These are phyloP conservation scores for Larix kaempferi DNA, from an alignment of 75 land plant genomes.

Conservation along the genomic window DNA sequence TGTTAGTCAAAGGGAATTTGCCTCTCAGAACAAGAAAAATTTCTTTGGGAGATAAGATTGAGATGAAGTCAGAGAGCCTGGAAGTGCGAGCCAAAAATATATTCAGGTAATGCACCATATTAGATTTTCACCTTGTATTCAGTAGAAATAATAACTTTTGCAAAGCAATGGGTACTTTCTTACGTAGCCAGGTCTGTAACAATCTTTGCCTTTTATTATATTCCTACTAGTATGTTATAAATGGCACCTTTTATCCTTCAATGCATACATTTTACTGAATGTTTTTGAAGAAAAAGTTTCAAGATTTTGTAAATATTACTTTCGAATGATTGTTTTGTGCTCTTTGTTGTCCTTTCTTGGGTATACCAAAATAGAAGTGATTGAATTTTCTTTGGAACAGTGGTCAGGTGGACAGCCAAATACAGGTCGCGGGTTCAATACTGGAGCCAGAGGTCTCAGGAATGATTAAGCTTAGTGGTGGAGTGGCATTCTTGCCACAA, in stretches of 20 bases:
- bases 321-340: background rate
- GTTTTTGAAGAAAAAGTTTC: background rate
- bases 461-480: slow-evolving; percentile 83
- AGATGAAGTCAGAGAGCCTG: slow-evolving; percentile 84
- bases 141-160: no score
- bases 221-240: background rate
- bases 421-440: slow-evolving; percentile 82
- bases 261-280: background rate
- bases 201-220: background rate
- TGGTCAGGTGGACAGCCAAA: slow-evolving; percentile 94
- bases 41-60: slow-evolving; percentile 63
- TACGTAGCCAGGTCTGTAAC: background rate
- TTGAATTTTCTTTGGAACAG: slow-evolving; percentile 27
- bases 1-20: slow-evolving; percentile 77
- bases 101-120: slow-evolving; percentile 51
- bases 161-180: no score
- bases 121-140: no score
- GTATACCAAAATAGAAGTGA: background rate
- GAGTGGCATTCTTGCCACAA: slow-evolving; percentile 97
- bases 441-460: slow-evolving; percentile 95
- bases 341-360: background rate
- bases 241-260: background rate
- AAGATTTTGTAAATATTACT: background rate
- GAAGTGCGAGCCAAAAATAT: slow-evolving; percentile 95
- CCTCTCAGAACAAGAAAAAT: slow-evolving; percentile 67